Evolutionary conservation across 2,329 filamentous ascomycete genomes (phyloP).

Genomic region (Penicillium italicum): DNA sequence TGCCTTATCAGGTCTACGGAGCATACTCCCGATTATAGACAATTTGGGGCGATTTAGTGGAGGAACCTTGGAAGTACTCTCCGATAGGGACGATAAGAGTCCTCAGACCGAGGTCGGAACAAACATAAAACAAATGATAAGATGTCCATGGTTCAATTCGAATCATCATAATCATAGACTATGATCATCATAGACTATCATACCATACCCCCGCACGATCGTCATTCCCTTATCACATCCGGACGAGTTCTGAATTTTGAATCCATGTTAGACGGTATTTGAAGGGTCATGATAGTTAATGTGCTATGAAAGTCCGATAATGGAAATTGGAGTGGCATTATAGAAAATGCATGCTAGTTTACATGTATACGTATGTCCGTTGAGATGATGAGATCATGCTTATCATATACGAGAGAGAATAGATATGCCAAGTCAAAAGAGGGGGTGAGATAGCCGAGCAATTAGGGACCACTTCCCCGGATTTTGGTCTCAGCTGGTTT

Average conservation of each 20-base stretch:
- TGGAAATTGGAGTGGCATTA: neutral
- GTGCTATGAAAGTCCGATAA: neutral
- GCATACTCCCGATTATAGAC: neutral
- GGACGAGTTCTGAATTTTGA: conserved; percentile 3
- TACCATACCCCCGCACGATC: conserved; percentile 25
- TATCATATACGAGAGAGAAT: neutral
- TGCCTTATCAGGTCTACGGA: conserved; percentile 2
- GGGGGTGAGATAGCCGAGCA: conserved; percentile 4
- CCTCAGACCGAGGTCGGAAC: neutral
- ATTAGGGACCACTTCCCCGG: conserved; percentile 18
- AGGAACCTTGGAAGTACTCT: neutral
- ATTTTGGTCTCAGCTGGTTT: conserved; percentile 17
- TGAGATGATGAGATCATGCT: conserved; percentile 15
- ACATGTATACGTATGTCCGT: neutral
- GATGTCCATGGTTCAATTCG: neutral
- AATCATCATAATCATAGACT: neutral
- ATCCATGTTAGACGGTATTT: neutral
- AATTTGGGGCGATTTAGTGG: neutral
- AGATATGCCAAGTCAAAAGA: neutral
- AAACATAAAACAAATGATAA: neutral
- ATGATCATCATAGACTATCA: neutral
- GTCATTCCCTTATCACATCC: conserved; percentile 15
- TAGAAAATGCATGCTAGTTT: no score
- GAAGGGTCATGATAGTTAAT: neutral
- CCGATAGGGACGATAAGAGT: neutral